Percentiles rank a stretch among this genome's conserved stretches.
phyloP scores from a whole-genome alignment of 73 alveolate species.

The Paramecium sonneborni region DNA sequence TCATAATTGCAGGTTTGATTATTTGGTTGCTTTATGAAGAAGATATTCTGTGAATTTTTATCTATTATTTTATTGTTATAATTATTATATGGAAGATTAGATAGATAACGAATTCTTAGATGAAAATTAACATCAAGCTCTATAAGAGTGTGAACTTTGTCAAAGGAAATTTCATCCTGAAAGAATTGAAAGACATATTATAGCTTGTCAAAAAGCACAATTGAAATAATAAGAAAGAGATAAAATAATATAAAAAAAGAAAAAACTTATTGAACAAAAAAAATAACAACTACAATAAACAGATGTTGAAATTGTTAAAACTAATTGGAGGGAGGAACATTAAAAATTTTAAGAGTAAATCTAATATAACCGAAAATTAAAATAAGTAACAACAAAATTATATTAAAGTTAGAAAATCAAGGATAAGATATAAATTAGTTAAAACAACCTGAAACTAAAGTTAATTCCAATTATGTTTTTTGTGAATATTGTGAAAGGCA shows the following conservation, averaged over 20 bases:
- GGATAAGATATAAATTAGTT: conserved; percentile 13
- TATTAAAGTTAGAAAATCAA: background rate
- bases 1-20: background rate
- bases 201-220: conserved; percentile 32
- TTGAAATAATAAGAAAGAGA: conserved; percentile 31
- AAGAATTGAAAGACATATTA: conserved; percentile 16
- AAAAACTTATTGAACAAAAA: background rate
- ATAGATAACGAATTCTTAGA: background rate
- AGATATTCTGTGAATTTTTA: conserved; percentile 8
- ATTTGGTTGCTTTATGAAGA: background rate
- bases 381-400: conserved; percentile 9
- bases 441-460: background rate
- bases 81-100: conserved; percentile 35
- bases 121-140: background rate
- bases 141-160: conserved; percentile 9
- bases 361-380: conserved; percentile 25
- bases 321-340: conserved; percentile 60
- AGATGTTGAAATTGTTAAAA: background rate
- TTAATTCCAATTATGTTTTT: conserved; percentile 55
- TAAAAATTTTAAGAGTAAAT: conserved; percentile 35
- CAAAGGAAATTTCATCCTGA: conserved; percentile 47
- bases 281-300: background rate
- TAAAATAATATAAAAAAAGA: background rate
- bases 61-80: conserved; percentile 10
- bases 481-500: conserved; percentile 68